A percentile compares a stretch with the other conserved stretches of the same genome.
These are phyloP conservation scores for Theobroma grandiflorum DNA, from an alignment of 441 rosid species.

Conservation along the genomic window DNA sequence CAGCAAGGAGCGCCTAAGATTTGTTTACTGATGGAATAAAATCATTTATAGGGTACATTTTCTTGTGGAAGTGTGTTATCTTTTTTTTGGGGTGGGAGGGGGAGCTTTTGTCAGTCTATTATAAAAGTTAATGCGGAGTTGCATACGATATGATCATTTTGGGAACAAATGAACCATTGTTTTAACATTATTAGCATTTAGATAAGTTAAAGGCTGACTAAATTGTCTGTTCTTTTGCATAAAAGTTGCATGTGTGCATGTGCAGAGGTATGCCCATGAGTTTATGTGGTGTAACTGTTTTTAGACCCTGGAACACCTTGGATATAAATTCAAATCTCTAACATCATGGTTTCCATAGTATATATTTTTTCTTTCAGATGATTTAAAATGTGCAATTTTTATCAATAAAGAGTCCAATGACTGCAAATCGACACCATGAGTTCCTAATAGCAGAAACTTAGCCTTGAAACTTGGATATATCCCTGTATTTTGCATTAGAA, in stretches of 20 bases:
- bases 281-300: neutral
- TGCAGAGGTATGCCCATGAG: neutral
- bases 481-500: neutral
- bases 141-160: neutral
- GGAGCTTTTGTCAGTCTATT: neutral
- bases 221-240: neutral
- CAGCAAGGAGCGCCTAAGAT: neutral
- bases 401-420: neutral
- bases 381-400: neutral
- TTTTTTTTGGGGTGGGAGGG: neutral
- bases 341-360: neutral
- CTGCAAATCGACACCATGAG: neutral
- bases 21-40: neutral
- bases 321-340: neutral
- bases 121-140: neutral
- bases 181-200: neutral
- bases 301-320: neutral
- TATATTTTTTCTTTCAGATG: neutral
- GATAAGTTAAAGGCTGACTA: neutral
- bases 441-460: constrained; percentile 1
- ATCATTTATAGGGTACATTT: neutral
- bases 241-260: neutral
- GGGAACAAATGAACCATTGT: neutral
- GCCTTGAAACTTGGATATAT: neutral
- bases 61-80: neutral